Evolutionary conservation across 1,139 yeast species (phyloP).

Genomic region (Taphrina communis): DNA sequence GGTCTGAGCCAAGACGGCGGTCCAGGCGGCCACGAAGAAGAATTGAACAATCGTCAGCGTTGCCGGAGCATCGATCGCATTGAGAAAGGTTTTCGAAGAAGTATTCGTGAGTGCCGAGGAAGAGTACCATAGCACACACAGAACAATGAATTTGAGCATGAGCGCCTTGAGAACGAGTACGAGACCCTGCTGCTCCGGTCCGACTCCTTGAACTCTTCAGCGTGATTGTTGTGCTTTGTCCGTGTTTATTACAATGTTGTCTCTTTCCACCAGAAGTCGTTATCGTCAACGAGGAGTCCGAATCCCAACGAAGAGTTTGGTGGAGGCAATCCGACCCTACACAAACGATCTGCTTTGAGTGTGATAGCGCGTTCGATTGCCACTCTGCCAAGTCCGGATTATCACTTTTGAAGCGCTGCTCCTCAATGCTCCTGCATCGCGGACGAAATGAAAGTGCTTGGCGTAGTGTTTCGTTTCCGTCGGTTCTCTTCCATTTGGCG

Average conservation of each 20-base stretch:
- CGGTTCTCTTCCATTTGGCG: neutral
- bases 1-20: slow-evolving; percentile 47
- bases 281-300: no score
- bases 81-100: slow-evolving; percentile 75
- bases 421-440: no score
- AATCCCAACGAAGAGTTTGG: no score
- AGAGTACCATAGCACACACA: slow-evolving; percentile 79
- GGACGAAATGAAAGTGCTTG: neutral
- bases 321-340: no score
- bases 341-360: no score
- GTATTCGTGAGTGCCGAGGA: slow-evolving; percentile 83
- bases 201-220: no score
- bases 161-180: neutral
- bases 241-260: neutral
- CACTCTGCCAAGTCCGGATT: neutral
- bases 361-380: no score
- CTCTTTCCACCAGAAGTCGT: no score
- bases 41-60: slow-evolving; percentile 88
- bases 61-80: slow-evolving; percentile 73
- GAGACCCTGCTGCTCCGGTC: no score
- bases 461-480: neutral
- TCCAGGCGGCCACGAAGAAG: slow-evolving; percentile 63
- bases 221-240: neutral
- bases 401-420: neutral
- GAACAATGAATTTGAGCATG: slow-evolving; percentile 50